Evolutionary conservation across 2,329 filamentous ascomycete genomes (phyloP).

Genomic region (Xylaria hypoxylon): DNA sequence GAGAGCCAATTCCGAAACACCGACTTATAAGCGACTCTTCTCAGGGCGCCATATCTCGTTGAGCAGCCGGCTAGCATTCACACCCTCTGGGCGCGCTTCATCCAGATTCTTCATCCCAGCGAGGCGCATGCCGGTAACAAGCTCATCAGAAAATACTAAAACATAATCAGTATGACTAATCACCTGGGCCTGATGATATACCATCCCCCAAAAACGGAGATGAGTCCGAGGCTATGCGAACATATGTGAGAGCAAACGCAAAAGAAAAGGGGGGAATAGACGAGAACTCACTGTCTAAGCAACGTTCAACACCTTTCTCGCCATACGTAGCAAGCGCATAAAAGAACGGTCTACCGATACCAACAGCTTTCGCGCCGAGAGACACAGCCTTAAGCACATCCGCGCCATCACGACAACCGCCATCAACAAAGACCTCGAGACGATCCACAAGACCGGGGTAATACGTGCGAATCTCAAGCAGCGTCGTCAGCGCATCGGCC

Average conservation of each 20-base stretch:
- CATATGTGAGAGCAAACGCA: not conserved
- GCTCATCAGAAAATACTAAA: constrained; percentile 53
- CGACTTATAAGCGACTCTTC: constrained; percentile 40
- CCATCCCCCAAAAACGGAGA: not conserved
- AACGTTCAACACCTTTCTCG: constrained; percentile 48
- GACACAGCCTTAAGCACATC: constrained; percentile 62
- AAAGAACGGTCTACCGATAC: constrained; percentile 59
- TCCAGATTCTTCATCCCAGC: constrained; percentile 62
- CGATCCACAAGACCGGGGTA: constrained; percentile 57
- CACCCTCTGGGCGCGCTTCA: constrained; percentile 62
- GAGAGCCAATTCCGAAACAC: not conserved
- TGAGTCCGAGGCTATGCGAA: constrained; percentile 4
- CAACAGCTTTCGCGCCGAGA: constrained; percentile 60
- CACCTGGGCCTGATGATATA: not conserved
- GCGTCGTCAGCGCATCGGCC: constrained; percentile 56
- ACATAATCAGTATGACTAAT: constrained; percentile 14
- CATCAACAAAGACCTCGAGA: constrained; percentile 61
- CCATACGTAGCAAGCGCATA: constrained; percentile 56
- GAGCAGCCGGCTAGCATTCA: constrained; percentile 55
- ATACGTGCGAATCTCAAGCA: constrained; percentile 59
- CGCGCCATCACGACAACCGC: constrained; percentile 59
- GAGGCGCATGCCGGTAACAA: constrained; percentile 62
- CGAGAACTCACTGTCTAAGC: constrained; percentile 42
- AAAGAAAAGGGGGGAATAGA: not conserved
- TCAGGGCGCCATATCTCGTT: constrained; percentile 53